These are phyloP conservation scores for Xylaria sp. DNA, from an alignment of 495 filamentous ascomycete genomes.

Conservation along the genomic window DNA sequence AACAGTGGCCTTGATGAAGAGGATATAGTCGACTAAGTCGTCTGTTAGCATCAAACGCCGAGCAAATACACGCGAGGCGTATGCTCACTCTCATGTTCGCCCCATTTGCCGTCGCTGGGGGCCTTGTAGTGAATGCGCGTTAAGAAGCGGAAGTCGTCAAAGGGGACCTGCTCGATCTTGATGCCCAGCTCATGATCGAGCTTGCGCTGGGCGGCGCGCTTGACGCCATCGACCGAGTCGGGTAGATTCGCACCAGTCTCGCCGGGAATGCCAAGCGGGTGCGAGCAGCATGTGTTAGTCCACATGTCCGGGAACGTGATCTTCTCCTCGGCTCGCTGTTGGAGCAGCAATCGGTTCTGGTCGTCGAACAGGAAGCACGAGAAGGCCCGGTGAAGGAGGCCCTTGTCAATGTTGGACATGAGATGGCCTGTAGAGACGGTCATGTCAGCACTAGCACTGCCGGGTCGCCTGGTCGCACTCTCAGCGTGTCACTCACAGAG, in stretches of 20 bases:
- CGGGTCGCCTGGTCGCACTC: not conserved
- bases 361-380: constrained; percentile 97
- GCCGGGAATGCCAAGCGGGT: constrained; percentile 87
- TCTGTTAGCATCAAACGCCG: constrained; percentile 23
- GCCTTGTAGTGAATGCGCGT: constrained; percentile 98
- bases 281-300: constrained; percentile 99
- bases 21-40: constrained; percentile 92
- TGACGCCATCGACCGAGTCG: constrained; percentile 81
- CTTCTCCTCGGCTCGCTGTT: constrained; percentile 95
- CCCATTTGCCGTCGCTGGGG: constrained; percentile 96
- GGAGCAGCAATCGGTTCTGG: constrained; percentile 85
- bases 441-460: constrained; percentile 20
- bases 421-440: constrained; percentile 75
- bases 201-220: constrained; percentile 89
- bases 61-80: not conserved
- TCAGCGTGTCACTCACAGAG: constrained; percentile 68
- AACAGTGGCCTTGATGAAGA: constrained; percentile 95
- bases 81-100: constrained; percentile 93
- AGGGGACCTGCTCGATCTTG: constrained; percentile 84
- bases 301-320: constrained; percentile 99
- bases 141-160: constrained; percentile 91
- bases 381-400: constrained; percentile 95
- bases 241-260: constrained; percentile 88
- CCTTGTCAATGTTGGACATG: constrained; percentile 97
- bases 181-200: constrained; percentile 95